These are phyloP conservation scores for Paramecium caudatum DNA, from an alignment of 73 alveolate genomes.

Conservation along the genomic window DNA sequence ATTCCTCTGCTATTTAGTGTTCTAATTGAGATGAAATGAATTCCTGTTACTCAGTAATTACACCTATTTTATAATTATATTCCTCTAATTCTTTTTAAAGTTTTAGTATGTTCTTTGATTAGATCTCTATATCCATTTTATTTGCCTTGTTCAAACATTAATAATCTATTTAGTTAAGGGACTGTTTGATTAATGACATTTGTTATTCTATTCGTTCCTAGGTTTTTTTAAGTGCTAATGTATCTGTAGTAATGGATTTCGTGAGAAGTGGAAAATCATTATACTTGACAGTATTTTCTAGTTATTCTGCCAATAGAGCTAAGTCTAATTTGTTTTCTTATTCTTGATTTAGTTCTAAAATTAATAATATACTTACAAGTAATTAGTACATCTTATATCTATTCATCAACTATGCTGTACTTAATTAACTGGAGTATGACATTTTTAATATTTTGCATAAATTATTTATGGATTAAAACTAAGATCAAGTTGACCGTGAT, in stretches of 20 bases:
- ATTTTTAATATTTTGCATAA: constrained; percentile 53
- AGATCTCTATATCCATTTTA: constrained; percentile 31
- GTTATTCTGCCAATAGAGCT: constrained; percentile 22
- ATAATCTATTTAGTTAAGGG: background rate
- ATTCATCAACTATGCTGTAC: constrained; percentile 20
- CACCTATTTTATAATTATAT: constrained; percentile 9
- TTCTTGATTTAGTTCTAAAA: constrained; percentile 1
- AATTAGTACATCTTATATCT: constrained; percentile 6
- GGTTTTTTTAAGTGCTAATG: background rate
- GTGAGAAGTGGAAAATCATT: no score
- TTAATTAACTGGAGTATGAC: constrained; percentile 22
- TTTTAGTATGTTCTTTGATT: background rate
- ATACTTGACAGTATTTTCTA: constrained; percentile 10
- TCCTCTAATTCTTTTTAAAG: background rate
- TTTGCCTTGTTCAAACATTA: constrained; percentile 15
- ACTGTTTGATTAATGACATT: background rate
- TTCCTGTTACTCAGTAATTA: background rate
- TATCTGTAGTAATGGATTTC: no score
- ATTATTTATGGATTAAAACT: constrained; percentile 34
- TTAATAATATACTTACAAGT: background rate
- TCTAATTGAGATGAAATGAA: background rate
- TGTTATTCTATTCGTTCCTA: background rate
- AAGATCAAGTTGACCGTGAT: constrained; percentile 16
- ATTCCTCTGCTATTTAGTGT: constrained; percentile 4
- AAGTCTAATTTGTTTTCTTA: constrained; percentile 2